Conservation (phyloP, 2,329 filamentous ascomycete species). For the Aspergillus sp. region DNA sequence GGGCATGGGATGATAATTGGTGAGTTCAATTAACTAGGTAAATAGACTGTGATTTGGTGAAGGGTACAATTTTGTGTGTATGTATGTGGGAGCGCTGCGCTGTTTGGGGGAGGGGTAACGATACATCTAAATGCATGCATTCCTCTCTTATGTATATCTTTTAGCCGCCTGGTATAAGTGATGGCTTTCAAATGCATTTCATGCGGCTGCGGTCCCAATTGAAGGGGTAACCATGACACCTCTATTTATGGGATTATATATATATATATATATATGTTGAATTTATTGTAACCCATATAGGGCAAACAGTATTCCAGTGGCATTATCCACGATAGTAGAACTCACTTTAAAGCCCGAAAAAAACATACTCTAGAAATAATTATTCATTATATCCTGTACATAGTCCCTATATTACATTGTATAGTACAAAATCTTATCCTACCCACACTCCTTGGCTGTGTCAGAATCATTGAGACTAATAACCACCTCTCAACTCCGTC, state of each 20-base stretch:
- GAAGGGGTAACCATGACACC: no score
- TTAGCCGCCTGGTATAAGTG: no score
- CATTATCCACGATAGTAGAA: neutral
- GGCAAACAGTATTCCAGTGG: no score
- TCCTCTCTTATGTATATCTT: neutral
- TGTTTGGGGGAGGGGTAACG: neutral
- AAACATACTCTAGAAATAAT: neutral
- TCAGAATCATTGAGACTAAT: neutral
- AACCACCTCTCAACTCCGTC: conserved; percentile 43
- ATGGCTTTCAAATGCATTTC: no score
- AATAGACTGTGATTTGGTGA: neutral
- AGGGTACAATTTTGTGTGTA: neutral
- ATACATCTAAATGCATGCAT: neutral
- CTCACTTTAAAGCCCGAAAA: neutral
- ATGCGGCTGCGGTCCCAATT: no score
- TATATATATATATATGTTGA: no score
- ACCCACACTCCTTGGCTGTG: neutral
- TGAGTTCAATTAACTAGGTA: conserved; percentile 18
- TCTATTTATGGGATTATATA: no score
- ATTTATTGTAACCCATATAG: no score
- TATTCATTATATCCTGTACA: neutral
- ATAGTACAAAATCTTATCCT: neutral
- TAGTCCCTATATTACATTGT: neutral
- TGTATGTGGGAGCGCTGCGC: neutral
- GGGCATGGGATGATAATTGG: conserved; percentile 55